These are phyloP conservation scores for Lagenaria siceraria DNA, from an alignment of 306 rosid genomes.

Conservation along the genomic window DNA sequence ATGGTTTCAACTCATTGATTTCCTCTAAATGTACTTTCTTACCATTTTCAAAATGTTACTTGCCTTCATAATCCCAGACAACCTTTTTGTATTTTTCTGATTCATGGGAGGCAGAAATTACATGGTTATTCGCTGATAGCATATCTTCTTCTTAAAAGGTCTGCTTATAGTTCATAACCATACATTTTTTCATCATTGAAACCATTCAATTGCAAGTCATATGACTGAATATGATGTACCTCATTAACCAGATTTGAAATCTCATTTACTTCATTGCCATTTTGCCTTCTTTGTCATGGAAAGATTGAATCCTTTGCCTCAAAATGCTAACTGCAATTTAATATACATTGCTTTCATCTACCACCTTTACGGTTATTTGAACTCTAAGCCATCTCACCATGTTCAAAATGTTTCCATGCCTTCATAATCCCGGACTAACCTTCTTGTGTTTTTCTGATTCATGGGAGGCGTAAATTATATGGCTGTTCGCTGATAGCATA, in stretches of 20 bases:
- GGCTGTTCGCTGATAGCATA: slow-evolving; percentile 28
- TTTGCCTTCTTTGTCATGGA: not conserved
- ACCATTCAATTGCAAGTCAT: not conserved
- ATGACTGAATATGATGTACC: not conserved
- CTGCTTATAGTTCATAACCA: not conserved
- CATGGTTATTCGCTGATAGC: not conserved
- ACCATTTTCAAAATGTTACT: not conserved
- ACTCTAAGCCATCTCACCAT: not conserved
- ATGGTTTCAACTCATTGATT: not conserved
- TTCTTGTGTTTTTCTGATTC: slow-evolving; percentile 28
- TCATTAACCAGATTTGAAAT: not conserved
- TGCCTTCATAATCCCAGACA: slow-evolving; percentile 7
- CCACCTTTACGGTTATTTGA: not conserved
- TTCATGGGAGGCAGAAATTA: slow-evolving; percentile 3
- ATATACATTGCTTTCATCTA: not conserved
- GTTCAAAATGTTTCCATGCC: slow-evolving; percentile 9
- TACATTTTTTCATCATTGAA: not conserved
- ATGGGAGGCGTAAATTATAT: slow-evolving; percentile 27
- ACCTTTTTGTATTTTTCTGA: not conserved
- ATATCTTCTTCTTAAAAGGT: not conserved
- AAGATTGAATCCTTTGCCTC: not conserved
- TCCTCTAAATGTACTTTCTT: not conserved
- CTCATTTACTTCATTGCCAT: not conserved
- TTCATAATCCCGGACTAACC: slow-evolving; percentile 40
- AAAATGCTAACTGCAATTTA: not conserved